A percentile compares a stretch with the other conserved stretches of the same genome.
phyloP scores from a whole-genome alignment of 2,329 filamentous ascomycete species.

The Exophiala aquamarina region DNA sequence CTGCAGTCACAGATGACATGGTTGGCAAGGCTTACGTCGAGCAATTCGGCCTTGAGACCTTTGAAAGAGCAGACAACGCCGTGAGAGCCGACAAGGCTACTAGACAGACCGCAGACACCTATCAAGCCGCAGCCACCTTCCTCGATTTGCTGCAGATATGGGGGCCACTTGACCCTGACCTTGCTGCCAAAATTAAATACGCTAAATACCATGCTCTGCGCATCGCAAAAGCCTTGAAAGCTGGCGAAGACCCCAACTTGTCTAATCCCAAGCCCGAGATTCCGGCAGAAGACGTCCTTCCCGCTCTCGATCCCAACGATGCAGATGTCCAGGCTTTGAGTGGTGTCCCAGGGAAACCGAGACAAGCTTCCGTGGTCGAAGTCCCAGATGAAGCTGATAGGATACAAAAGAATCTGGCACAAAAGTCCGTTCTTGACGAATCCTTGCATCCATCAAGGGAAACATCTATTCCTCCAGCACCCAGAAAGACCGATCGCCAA shows the following conservation, averaged over 20 bases:
- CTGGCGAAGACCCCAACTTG: slow-evolving; percentile 87
- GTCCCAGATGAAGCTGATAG: slow-evolving; percentile 57
- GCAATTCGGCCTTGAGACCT: slow-evolving; percentile 87
- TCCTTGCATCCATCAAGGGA: slow-evolving; percentile 51
- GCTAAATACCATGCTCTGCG: slow-evolving; percentile 93
- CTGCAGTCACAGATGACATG: slow-evolving; percentile 80
- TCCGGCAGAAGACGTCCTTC: slow-evolving; percentile 44
- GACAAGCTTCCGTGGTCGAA: slow-evolving; percentile 60
- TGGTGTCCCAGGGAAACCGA: slow-evolving; percentile 44
- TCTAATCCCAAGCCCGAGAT: slow-evolving; percentile 72
- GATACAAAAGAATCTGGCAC: slow-evolving; percentile 44
- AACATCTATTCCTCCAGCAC: slow-evolving; percentile 38
- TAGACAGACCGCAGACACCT: slow-evolving; percentile 88
- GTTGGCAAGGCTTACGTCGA: slow-evolving; percentile 91
- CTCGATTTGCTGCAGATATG: slow-evolving; percentile 86
- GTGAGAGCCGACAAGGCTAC: slow-evolving; percentile 82
- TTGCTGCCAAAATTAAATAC: slow-evolving; percentile 85
- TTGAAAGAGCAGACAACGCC: slow-evolving; percentile 78
- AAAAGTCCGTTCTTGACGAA: slow-evolving; percentile 50
- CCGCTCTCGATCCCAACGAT: slow-evolving; percentile 61
- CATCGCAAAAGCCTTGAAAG: slow-evolving; percentile 86
- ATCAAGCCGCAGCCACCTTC: slow-evolving; percentile 89
- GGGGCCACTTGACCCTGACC: slow-evolving; percentile 72
- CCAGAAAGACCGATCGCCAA: slow-evolving; percentile 33
- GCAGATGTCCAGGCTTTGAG: slow-evolving; percentile 61